Evolutionary conservation across 2,329 filamentous ascomycete genomes (phyloP), one percentile per base, ranked within the genome.

Genomic region (Verticillium nonalfalfae): DNA sequence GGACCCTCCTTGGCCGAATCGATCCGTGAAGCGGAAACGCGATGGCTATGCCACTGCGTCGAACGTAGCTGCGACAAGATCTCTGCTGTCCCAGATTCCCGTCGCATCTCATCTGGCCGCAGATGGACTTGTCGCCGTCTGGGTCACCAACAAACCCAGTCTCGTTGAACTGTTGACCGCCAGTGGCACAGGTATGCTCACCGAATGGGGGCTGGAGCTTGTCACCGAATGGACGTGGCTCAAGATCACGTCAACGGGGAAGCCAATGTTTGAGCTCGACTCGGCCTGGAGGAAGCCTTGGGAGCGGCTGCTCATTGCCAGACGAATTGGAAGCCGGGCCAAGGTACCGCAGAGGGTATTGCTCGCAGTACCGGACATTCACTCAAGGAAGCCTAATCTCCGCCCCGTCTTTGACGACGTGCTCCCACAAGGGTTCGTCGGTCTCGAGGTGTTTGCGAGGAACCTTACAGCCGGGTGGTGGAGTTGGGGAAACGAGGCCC

Each of bases 1-100:
- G 21, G 90, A 94, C 69, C 91, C 91, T 3, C 90, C 91, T 1
- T 94, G 91, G 90, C 90, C 90, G 0, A 94, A 92, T 69, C 83
- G 87, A 56, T 93, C 90, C 6, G 90, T 85, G 14, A 82, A 83
- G 66, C 80, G 89, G 45, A 86, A 84, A 68, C 79, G 69, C 58
- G 73, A 76, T 68, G 68, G 79, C 66, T 85, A 86, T 71, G 65
- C 68, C 1, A 84, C 80, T 6, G 79, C 80, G 5, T 69, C 75
- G 58, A 75, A 75, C 62, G 73, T 79, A 52, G 68, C 75, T 13
- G 79, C 84, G 58, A 78, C 86, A 60, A 71, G 75, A 13, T 59
- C 68, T 1, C 76, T 89, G 1, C 76, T 89, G n/a, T 73, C 74
- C 3, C 74, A 74, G 11, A 76, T 89, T 33, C 85, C 85, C n/a